Percentiles rank a stretch among this genome's conserved stretches.
phyloP scores from a whole-genome alignment of 2,329 filamentous ascomycete species.

The Chaetomium olivaceum region DNA sequence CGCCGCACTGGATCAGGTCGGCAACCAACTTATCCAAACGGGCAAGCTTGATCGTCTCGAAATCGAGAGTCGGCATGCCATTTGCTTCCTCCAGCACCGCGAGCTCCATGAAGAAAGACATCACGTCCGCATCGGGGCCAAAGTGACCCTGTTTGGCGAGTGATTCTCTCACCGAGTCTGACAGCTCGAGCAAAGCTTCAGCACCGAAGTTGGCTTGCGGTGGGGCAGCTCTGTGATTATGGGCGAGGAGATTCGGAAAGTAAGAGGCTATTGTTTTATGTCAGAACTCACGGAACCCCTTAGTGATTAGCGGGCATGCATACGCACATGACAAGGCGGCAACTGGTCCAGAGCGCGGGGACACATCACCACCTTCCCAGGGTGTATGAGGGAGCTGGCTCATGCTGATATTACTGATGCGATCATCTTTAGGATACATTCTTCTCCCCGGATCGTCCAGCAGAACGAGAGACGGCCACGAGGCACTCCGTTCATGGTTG shows the following conservation, averaged over 20 bases:
- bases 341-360: background rate
- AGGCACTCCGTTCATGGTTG: conserved; percentile 2
- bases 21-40: conserved; percentile 49
- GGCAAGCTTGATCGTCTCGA: conserved; percentile 43
- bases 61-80: conserved; percentile 39
- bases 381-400: background rate
- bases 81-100: conserved; percentile 43
- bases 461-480: conserved; percentile 6
- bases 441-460: background rate
- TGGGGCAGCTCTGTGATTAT: background rate
- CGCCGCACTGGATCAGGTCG: conserved; percentile 40
- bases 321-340: background rate
- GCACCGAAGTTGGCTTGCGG: background rate
- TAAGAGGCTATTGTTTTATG: background rate
- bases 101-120: conserved; percentile 44
- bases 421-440: background rate
- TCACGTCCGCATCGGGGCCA: conserved; percentile 39
- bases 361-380: background rate
- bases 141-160: conserved; percentile 38
- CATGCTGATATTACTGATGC: conserved; percentile 7
- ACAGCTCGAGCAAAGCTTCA: conserved; percentile 41
- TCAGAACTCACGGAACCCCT: background rate
- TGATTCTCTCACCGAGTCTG: conserved; percentile 44
- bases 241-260: background rate
- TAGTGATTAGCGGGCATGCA: background rate